A percentile compares a stretch with the other conserved stretches of the same genome.
Conservation (phyloP, 2,329 filamentous ascomycete genomes). For the Fusarium dlaminii region DNA sequence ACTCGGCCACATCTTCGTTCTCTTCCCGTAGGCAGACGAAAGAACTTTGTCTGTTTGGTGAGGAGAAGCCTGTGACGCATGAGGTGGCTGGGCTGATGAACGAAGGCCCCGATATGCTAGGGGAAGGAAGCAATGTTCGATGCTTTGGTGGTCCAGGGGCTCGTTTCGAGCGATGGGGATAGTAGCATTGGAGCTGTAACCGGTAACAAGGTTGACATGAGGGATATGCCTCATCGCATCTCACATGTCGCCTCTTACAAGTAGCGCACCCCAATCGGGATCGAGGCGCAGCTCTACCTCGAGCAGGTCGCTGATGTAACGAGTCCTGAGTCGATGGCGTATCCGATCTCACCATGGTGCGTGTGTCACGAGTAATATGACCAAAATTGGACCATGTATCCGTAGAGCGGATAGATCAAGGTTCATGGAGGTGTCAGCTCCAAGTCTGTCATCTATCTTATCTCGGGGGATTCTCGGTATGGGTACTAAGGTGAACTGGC, state of each 20-base stretch:
- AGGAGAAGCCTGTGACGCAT: neutral
- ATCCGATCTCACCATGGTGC: neutral
- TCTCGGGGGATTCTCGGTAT: neutral
- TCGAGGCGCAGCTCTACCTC: neutral
- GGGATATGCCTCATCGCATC: neutral
- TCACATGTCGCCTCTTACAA: neutral
- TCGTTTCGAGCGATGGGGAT: neutral
- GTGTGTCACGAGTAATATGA: fast-evolving
- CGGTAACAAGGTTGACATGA: neutral
- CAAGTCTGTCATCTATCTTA: neutral
- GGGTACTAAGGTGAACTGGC: neutral
- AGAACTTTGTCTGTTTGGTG: neutral
- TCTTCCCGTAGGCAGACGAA: neutral
- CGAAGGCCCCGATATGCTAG: neutral
- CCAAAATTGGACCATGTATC: too few relatives aligned
- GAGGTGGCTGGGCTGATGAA: neutral
- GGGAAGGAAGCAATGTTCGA: neutral
- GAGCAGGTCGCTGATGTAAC: neutral
- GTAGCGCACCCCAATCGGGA: neutral
- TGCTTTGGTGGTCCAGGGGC: fast-evolving
- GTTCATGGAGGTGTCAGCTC: neutral
- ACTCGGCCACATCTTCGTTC: fast-evolving
- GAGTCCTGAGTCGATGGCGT: neutral
- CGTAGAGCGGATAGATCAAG: too few relatives aligned
- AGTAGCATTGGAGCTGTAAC: neutral